Base-by-base conservation (phyloP, 495 filamentous ascomycete species). In the Echria macrotheca region DNA sequence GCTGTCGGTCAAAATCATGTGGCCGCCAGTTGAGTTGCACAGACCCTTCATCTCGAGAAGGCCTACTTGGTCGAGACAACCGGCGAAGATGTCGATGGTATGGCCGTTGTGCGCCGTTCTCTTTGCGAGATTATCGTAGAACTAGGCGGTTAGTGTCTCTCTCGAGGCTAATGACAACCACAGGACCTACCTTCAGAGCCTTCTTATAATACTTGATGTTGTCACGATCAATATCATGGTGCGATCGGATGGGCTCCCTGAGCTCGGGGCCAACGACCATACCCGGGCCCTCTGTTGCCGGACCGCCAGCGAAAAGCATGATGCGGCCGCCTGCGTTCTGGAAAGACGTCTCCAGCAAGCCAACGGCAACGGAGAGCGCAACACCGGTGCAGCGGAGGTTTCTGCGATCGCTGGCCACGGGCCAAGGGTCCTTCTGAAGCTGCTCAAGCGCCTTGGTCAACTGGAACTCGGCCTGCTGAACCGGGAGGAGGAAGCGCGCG, bases 161-260 rank as follows among this genome's bases (percentile, higher is more conserved):
- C n/a, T n/a, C n/a, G n/a, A n/a, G n/a, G n/a, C n/a, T n/a, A n/a
- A n/a, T n/a, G n/a, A n/a, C n/a, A n/a, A n/a, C n/a, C n/a, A n/a
- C n/a, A n/a, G n/a, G 33, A 14, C 70, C 28, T 70, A 95, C 89
- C 85, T 97, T 99, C 11, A 95, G 69, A 36, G 94, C 93, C 69
- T 97, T 97, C 78, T 99, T 99, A 72, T 95, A 97, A 66, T 97
- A 96, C 68, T 97, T 99, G 73, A 96, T 95, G 59, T 96, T 96
- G 63, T 99, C 94, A 31, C 89, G 81, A 60, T 99, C 94, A 64
- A 99, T 99, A 57, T 99, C 94, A 63, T 99, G 94, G 71, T 99
- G 94, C 26, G 94, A 97, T 60, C 94, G 84, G 49, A 99, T 97
- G 12, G 94, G 89, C 64, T 99, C 94, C 66, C 90, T 85, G 54